Evolutionary conservation across 345 rosid genomes (phyloP).

Genomic region (Conringia planisiliqua): DNA sequence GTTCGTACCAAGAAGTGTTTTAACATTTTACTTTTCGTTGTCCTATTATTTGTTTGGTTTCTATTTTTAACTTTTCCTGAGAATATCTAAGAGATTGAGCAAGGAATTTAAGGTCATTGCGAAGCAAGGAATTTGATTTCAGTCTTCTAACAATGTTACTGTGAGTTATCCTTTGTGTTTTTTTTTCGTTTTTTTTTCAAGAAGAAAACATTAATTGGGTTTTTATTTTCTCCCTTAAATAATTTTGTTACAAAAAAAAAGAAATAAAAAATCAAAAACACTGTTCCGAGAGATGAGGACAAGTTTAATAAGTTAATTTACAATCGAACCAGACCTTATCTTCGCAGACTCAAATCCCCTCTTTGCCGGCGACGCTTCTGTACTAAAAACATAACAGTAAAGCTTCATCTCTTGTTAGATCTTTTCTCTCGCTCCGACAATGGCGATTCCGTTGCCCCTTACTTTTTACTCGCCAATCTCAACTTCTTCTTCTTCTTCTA

Average conservation of each 20-base stretch:
- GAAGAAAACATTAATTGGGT: no score
- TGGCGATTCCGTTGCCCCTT: conserved; percentile 50
- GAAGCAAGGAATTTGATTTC: conserved; percentile 12
- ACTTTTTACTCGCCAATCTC: conserved; percentile 28
- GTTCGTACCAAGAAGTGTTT: background rate
- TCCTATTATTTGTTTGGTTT: background rate
- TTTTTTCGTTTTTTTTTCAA: no score
- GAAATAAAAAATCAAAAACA: background rate
- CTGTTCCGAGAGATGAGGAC: background rate
- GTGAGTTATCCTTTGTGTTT: no score
- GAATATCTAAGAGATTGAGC: conserved; percentile 7
- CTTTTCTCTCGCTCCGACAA: conserved; percentile 14
- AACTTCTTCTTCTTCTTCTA: conserved; percentile 34
- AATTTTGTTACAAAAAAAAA: background rate
- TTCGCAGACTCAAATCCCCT: background rate
- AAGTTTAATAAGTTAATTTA: background rate
- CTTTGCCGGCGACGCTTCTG: conserved; percentile 23
- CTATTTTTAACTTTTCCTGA: background rate
- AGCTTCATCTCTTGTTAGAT: conserved; percentile 1
- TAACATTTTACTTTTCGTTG: background rate
- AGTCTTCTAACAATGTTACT: background rate
- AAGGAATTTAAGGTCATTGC: background rate
- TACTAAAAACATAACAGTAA: background rate
- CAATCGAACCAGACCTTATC: conserved; percentile 25
- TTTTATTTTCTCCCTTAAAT: background rate